Percentiles rank a stretch among this genome's conserved stretches.
Conservation (phyloP, 1,284 basidiomycete genomes). For the Athelia psychrophila region DNA sequence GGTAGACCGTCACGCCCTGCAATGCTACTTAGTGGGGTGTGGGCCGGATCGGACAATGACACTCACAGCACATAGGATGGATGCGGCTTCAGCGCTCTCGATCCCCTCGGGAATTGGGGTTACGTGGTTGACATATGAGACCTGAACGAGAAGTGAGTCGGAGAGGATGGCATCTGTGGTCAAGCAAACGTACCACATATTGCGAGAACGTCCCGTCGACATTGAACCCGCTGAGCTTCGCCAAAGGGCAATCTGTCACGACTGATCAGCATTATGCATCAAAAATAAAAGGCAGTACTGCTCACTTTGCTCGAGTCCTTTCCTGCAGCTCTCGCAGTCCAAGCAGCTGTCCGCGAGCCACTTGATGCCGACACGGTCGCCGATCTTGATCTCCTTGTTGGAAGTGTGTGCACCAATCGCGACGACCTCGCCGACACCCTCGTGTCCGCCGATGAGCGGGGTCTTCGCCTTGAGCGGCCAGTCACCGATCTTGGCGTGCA, state of each 20-base stretch:
- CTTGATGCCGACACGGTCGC: conserved; percentile 87
- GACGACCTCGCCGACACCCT: conserved; percentile 76
- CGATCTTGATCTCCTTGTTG: conserved; percentile 62
- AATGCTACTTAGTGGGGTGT: conserved; percentile 1
- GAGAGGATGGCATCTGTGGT: not conserved
- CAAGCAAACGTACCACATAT: conserved; percentile 49
- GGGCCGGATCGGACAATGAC: not conserved
- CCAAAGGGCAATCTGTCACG: conserved; percentile 55
- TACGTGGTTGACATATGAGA: conserved; percentile 67
- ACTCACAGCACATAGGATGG: conserved; percentile 78
- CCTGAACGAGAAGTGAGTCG: conserved; percentile 23
- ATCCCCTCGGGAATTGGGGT: conserved; percentile 74
- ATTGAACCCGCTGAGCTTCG: conserved; percentile 68
- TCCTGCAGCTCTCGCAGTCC: conserved; percentile 74
- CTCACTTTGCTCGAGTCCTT: conserved; percentile 70
- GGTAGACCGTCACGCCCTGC: conserved; percentile 79
- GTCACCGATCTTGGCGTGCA: conserved; percentile 70
- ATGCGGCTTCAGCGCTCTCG: conserved; percentile 70
- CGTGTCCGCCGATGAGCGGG: conserved; percentile 85
- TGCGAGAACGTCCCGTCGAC: conserved; percentile 85
- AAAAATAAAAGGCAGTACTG: conserved; percentile 14
- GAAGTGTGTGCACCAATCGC: conserved; percentile 72
- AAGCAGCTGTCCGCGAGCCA: conserved; percentile 74
- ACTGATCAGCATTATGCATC: not conserved
- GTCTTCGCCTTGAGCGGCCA: conserved; percentile 69